These are phyloP conservation scores for Triadica sebifera DNA, from an alignment of 345 rosid genomes.

Conservation along the genomic window DNA sequence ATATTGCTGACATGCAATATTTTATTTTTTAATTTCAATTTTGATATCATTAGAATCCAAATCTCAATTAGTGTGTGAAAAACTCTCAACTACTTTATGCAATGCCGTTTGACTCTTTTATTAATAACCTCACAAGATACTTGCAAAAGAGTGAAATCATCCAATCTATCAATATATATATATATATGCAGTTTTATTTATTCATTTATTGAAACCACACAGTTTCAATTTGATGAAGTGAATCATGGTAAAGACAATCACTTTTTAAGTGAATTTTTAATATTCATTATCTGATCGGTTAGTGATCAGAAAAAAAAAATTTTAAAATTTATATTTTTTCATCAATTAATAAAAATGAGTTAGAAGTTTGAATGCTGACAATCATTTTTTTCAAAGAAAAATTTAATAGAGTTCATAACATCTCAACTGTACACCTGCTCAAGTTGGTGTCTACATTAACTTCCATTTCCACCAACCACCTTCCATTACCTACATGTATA, in stretches of 20 bases:
- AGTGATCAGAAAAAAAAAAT: too few relatives aligned
- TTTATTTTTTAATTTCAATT: too few relatives aligned
- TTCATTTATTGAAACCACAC: too few relatives aligned
- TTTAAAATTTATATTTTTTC: too few relatives aligned
- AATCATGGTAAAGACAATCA: too few relatives aligned
- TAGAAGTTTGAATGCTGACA: slow-evolving; percentile 3
- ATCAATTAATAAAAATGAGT: too few relatives aligned
- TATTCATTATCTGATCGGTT: too few relatives aligned
- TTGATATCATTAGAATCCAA: neutral
- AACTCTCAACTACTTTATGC: slow-evolving; percentile 14
- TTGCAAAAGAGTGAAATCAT: slow-evolving; percentile 1
- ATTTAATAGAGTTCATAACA: slow-evolving; percentile 41
- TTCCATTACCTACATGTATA: slow-evolving; percentile 4
- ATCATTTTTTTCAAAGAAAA: slow-evolving; percentile 36
- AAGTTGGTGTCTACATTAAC: slow-evolving; percentile 66
- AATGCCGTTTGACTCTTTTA: neutral
- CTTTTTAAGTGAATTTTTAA: too few relatives aligned
- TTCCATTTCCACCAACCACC: slow-evolving; percentile 40
- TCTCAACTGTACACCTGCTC: slow-evolving; percentile 48
- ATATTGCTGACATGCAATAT: too few relatives aligned
- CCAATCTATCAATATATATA: neutral
- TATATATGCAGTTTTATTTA: too few relatives aligned
- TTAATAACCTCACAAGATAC: slow-evolving; percentile 13
- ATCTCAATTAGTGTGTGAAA: neutral
- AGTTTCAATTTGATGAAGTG: too few relatives aligned